Base-by-base conservation (phyloP, 345 rosid species). In the Syzygium aromaticum region DNA sequence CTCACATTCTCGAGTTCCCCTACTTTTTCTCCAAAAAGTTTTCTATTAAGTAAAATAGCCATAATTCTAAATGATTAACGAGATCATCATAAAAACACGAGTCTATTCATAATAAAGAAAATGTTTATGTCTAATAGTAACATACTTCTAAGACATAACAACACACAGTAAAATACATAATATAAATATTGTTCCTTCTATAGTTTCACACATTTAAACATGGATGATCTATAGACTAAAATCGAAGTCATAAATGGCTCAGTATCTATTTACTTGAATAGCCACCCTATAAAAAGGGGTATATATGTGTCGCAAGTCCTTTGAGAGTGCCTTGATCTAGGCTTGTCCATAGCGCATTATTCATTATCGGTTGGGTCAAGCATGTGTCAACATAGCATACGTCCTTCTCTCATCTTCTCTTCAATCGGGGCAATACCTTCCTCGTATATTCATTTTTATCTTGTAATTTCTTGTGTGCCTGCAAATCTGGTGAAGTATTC, bases 1-100 rank as follows among this genome's bases (percentile, higher is more conserved):
- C 3, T 25, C 7, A 25, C 0, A 0, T 59, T 25, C 64, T 59
- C 0, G 1, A 59, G 15, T 6, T 10, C 7, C 63, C 15, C 3
- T 25, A 59, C 64, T 5, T 59, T 59, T 11, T 59, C 30, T 59
- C 6, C 2, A 59, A 11, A 1, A 13, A 25, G 30, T 25, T 59
- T 59, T 59, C 64, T 59, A 27, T 27, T 11, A 11, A 25, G 64
- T 27, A 59, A 25, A 11, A 25, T 59, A 27, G 7, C 30, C 6
- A 15, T 2, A 59, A 59, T 59, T 57, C 30, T 57, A 57, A 43
- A 43, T 43, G 6, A 43, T 43, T 43, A 43, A 43, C 46, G 46
- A 43, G 30, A 25, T 59, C 64, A 59, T 59, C 16, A 1, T 5
- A 59, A 25, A 25, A 59, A 25, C 3, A 1, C 30, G 27, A 59